Percentiles rank a stretch among this genome's conserved stretches.
Conservation (phyloP, 2,329 filamentous ascomycete genomes). For the Ceratocystis cacaofunesta region DNA sequence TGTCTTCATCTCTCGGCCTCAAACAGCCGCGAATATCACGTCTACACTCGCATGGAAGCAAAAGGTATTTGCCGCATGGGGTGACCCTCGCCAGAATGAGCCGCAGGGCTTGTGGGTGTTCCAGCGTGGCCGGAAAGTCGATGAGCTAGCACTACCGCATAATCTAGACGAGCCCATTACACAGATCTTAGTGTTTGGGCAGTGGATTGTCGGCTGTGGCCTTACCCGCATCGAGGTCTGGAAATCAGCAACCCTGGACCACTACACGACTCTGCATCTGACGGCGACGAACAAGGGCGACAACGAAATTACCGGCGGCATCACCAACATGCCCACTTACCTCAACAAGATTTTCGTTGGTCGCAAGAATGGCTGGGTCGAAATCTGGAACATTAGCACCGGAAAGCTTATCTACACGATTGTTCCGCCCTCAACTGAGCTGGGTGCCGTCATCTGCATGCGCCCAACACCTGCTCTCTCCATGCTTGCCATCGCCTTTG, state of each 20-base stretch:
- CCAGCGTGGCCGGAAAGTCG: conserved; percentile 75
- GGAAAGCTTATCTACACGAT: conserved; percentile 86
- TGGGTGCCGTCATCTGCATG: conserved; percentile 73
- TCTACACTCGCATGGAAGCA: conserved; percentile 81
- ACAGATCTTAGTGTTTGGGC: conserved; percentile 69
- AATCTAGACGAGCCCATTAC: conserved; percentile 56
- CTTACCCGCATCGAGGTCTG: conserved; percentile 70
- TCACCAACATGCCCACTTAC: conserved; percentile 84
- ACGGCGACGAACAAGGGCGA: conserved; percentile 41
- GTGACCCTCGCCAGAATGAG: conserved; percentile 38
- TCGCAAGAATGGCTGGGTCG: conserved; percentile 71
- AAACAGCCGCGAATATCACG: conserved; percentile 74
- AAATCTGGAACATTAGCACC: conserved; percentile 95
- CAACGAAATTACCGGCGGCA: conserved; percentile 58
- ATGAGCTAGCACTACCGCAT: conserved; percentile 53
- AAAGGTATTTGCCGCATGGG: conserved; percentile 80
- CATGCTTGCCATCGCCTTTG: conserved; percentile 75
- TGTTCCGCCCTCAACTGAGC: conserved; percentile 54
- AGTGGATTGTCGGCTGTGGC: conserved; percentile 77
- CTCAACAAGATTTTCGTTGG: conserved; percentile 92
- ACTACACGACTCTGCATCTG: conserved; percentile 71
- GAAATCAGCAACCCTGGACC: conserved; percentile 68
- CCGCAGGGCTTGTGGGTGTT: conserved; percentile 73
- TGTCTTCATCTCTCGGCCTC: conserved; percentile 81
- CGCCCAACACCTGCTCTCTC: conserved; percentile 73